phyloP scores from a whole-genome alignment of 495 filamentous ascomycete species.

The Trichoderma gamsii region DNA sequence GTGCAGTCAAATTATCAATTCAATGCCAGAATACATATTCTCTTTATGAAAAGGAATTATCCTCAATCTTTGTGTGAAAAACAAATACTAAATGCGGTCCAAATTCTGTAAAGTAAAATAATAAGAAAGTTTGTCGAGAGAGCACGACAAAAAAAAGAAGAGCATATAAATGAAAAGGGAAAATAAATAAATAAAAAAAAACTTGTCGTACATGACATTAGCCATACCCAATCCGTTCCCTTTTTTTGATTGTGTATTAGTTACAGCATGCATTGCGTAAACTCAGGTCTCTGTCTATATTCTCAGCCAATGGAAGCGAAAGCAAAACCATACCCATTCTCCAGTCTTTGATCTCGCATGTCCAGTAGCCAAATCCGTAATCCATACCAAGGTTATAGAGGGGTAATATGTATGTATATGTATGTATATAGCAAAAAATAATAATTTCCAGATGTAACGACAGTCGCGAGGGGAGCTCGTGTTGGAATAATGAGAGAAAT shows the following conservation, averaged over 20 bases:
- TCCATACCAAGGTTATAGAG: slow-evolving; percentile 7
- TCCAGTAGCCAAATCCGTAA: slow-evolving; percentile 8
- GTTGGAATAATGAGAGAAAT: too few relatives aligned
- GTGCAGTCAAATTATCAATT: neutral
- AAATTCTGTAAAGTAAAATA: neutral
- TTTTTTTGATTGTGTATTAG: slow-evolving; percentile 13
- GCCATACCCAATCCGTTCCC: slow-evolving; percentile 8
- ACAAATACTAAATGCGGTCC: slow-evolving; percentile 1
- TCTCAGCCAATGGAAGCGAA: slow-evolving; percentile 15
- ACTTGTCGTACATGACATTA: slow-evolving; percentile 9
- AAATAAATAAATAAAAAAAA: neutral
- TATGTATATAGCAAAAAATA: slow-evolving; percentile 13
- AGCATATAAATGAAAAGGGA: neutral
- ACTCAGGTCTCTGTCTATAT: slow-evolving; percentile 16
- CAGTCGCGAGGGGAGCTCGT: neutral
- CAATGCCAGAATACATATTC: neutral
- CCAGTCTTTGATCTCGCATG: slow-evolving; percentile 12
- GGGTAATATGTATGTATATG: slow-evolving; percentile 10
- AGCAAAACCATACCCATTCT: slow-evolving; percentile 16
- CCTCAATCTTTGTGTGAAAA: neutral
- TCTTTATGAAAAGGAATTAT: neutral
- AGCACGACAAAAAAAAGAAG: neutral
- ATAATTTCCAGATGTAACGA: neutral
- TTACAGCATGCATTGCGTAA: slow-evolving; percentile 12
- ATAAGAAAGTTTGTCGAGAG: neutral